Evolutionary conservation across 2,329 filamentous ascomycete genomes (phyloP).

Genomic region (Fusarium aywerte): DNA sequence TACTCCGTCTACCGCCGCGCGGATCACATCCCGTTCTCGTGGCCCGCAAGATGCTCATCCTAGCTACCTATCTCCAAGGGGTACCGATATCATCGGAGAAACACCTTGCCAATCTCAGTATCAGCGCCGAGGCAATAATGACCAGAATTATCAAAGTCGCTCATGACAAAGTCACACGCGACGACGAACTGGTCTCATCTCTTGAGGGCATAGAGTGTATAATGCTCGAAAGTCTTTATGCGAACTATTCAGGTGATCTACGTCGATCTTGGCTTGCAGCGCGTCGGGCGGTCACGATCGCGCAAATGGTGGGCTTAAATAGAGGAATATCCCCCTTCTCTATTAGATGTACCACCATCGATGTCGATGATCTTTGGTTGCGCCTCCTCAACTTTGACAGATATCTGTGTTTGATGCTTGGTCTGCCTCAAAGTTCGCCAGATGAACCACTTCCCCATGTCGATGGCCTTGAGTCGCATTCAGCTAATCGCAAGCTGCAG

Average conservation of each 20-base stretch:
- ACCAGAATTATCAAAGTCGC: constrained; percentile 45
- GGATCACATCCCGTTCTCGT: constrained; percentile 55
- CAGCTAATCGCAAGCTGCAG: constrained; percentile 57
- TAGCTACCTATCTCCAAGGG: constrained; percentile 53
- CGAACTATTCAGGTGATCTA: constrained; percentile 59
- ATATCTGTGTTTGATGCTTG: constrained; percentile 60
- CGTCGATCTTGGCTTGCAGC: constrained; percentile 58
- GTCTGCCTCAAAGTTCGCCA: constrained; percentile 55
- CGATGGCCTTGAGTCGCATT: constrained; percentile 46
- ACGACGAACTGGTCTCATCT: constrained; percentile 58
- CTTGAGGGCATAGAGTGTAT: constrained; percentile 63
- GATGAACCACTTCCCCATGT: constrained; percentile 53
- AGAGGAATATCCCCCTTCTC: constrained; percentile 25
- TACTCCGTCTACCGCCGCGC: constrained; percentile 45
- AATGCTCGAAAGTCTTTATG: constrained; percentile 59
- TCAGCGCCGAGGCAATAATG: constrained; percentile 38
- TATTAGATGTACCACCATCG: constrained; percentile 25
- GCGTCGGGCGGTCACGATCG: constrained; percentile 58
- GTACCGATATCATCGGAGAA: constrained; percentile 22
- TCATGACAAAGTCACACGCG: constrained; percentile 54
- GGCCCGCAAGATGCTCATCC: constrained; percentile 54
- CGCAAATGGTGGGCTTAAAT: constrained; percentile 56
- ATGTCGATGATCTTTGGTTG: constrained; percentile 57
- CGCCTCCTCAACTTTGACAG: constrained; percentile 58
- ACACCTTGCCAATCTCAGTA: constrained; percentile 19